These are phyloP conservation scores for Boletus rubroflammeus DNA, from an alignment of 768 basidiomycete genomes.

Conservation along the genomic window DNA sequence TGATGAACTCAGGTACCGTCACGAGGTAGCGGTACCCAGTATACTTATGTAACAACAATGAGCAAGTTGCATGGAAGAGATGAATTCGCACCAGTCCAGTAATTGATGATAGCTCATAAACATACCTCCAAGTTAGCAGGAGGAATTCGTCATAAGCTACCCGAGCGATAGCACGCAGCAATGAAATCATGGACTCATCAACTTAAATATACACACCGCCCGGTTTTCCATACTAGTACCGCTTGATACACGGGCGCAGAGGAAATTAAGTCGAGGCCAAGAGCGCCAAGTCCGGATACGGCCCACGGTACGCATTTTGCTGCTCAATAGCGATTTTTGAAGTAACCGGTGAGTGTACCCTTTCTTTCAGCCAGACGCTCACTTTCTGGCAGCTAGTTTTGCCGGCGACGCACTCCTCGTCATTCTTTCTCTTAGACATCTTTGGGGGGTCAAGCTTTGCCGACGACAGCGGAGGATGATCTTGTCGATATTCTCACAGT, in stretches of 20 bases:
- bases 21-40: no score
- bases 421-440: constrained; percentile 7
- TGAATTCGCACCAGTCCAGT: not conserved
- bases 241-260: no score
- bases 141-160: not conserved
- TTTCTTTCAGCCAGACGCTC: not conserved
- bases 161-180: constrained; percentile 2
- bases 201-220: no score
- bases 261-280: no score
- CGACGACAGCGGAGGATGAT: constrained; percentile 5
- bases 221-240: no score
- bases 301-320: no score
- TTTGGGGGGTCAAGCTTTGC: constrained; percentile 17
- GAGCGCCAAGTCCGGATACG: no score
- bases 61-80: constrained; percentile 8
- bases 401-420: constrained; percentile 4
- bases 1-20: not conserved
- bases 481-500: no score
- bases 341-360: not conserved
- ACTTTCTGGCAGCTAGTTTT: not conserved
- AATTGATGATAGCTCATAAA: not conserved
- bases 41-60: not conserved
- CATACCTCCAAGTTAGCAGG: not conserved
- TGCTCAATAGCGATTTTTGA: constrained; percentile 5
- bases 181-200: constrained; percentile 9